Evolutionary conservation across 192 early-diverging fungal species (phyloP).

Genomic region (Umbelopsis isabellina): DNA sequence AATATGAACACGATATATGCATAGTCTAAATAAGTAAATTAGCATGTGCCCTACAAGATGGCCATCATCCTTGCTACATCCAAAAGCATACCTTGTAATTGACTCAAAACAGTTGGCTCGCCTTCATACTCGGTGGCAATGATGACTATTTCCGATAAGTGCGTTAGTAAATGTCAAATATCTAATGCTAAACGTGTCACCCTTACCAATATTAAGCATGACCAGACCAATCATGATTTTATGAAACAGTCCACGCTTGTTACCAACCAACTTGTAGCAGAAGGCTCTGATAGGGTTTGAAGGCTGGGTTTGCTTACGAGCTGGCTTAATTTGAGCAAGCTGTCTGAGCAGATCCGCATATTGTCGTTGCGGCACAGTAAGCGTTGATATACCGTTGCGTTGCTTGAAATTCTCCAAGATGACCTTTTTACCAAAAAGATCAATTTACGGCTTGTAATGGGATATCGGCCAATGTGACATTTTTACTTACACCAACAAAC

Average conservation of each 20-base stretch:
- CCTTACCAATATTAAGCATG: conserved; percentile 45
- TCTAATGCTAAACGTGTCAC: not conserved
- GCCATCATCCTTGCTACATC: too few relatives aligned
- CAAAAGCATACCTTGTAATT: conserved; percentile 35
- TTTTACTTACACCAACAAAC: conserved; percentile 39
- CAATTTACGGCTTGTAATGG: not conserved
- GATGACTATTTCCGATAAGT: conserved; percentile 12
- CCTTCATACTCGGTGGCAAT: conserved; percentile 36
- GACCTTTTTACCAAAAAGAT: conserved; percentile 45
- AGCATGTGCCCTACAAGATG: too few relatives aligned
- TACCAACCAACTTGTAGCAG: conserved; percentile 44
- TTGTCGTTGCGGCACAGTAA: conserved; percentile 54
- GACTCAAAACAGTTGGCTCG: conserved; percentile 31
- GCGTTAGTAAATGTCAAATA: not conserved
- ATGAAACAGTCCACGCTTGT: conserved; percentile 45
- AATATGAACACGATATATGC: conserved; percentile 42
- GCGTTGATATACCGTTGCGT: conserved; percentile 53
- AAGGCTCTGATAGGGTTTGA: conserved; percentile 33
- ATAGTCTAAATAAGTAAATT: conserved; percentile 30
- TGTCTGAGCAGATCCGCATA: conserved; percentile 57
- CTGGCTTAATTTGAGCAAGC: conserved; percentile 51
- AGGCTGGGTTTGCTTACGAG: conserved; percentile 44
- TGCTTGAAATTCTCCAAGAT: conserved; percentile 61
- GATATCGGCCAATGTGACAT: too few relatives aligned
- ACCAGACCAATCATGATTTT: conserved; percentile 43